These are phyloP conservation scores for Aspergillus carlsbadensis DNA, from an alignment of 495 filamentous ascomycete species.

Conservation along the genomic window DNA sequence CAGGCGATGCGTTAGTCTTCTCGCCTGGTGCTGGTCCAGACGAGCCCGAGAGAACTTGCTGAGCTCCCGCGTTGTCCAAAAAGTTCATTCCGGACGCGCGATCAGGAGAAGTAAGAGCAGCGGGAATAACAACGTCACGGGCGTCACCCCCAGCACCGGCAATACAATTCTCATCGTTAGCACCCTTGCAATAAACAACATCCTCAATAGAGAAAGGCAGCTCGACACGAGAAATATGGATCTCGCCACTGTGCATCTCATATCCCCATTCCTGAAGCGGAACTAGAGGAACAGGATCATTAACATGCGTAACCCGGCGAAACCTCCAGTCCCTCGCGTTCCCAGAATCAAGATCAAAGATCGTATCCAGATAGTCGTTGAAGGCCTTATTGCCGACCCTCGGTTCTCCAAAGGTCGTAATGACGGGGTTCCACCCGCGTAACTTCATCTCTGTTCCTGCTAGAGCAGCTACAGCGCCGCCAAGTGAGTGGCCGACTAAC, in stretches of 20 bases:
- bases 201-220: constrained; percentile 68
- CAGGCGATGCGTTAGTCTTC: constrained; percentile 7
- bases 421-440: constrained; percentile 65
- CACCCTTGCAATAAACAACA: constrained; percentile 67
- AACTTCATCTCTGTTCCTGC: constrained; percentile 74
- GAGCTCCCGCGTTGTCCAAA: background rate
- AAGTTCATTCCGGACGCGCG: background rate
- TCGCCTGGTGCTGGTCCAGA: background rate
- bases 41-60: constrained; percentile 6
- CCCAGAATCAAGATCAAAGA: constrained; percentile 53
- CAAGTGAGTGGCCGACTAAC: constrained; percentile 87
- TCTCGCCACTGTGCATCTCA: constrained; percentile 76
- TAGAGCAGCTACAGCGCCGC: constrained; percentile 87
- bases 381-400: constrained; percentile 76
- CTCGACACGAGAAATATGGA: constrained; percentile 71
- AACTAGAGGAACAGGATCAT: constrained; percentile 87
- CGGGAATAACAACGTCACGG: background rate
- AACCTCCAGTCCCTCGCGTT: constrained; percentile 46
- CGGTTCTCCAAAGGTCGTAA: constrained; percentile 95
- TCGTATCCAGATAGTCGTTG: constrained; percentile 61
- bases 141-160: constrained; percentile 46
- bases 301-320: constrained; percentile 77
- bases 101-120: background rate
- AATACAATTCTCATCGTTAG: constrained; percentile 69
- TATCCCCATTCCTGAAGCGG: constrained; percentile 89